These are phyloP conservation scores for Candida ipomoeae DNA, from an alignment of 805 yeast genomes.

Conservation along the genomic window DNA sequence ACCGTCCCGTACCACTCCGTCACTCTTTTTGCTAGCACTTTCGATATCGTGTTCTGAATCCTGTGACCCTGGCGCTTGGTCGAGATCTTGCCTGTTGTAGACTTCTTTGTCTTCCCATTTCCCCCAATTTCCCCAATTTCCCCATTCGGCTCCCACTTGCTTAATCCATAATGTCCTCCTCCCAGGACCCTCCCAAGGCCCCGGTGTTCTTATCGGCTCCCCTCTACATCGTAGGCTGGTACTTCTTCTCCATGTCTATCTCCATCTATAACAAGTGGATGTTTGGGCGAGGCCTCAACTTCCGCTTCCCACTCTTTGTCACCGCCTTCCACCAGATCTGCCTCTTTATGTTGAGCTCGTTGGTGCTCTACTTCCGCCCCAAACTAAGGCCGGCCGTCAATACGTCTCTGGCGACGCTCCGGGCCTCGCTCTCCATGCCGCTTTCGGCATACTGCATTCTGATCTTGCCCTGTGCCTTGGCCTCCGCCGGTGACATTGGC, in stretches of 20 bases:
- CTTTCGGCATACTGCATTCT: slow-evolving; percentile 39
- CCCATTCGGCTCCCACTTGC: too few relatives aligned
- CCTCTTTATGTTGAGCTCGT: slow-evolving; percentile 51
- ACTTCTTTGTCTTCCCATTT: background rate
- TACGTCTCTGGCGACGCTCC: slow-evolving; percentile 7
- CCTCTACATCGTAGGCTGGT: slow-evolving; percentile 57
- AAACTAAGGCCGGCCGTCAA: slow-evolving; percentile 39
- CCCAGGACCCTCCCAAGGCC: slow-evolving; percentile 1
- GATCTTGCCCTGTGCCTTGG: slow-evolving; percentile 79
- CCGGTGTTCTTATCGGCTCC: slow-evolving; percentile 12
- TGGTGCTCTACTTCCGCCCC: slow-evolving; percentile 45
- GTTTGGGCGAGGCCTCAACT: slow-evolving; percentile 79
- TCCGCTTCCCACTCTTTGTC: slow-evolving; percentile 78
- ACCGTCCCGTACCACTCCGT: background rate
- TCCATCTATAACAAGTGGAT: slow-evolving; percentile 94
- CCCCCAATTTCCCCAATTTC: too few relatives aligned
- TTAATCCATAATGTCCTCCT: background rate
- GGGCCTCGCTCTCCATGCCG: slow-evolving; percentile 19
- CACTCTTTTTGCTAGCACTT: too few relatives aligned
- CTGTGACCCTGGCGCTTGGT: too few relatives aligned
- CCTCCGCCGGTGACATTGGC: slow-evolving; percentile 92
- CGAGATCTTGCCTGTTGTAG: too few relatives aligned
- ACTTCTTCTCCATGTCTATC: slow-evolving; percentile 60
- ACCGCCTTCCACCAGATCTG: slow-evolving; percentile 83
- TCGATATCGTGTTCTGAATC: background rate